Conservation (phyloP, 805 yeast species). For the Kodamaea kakaduensis region DNA sequence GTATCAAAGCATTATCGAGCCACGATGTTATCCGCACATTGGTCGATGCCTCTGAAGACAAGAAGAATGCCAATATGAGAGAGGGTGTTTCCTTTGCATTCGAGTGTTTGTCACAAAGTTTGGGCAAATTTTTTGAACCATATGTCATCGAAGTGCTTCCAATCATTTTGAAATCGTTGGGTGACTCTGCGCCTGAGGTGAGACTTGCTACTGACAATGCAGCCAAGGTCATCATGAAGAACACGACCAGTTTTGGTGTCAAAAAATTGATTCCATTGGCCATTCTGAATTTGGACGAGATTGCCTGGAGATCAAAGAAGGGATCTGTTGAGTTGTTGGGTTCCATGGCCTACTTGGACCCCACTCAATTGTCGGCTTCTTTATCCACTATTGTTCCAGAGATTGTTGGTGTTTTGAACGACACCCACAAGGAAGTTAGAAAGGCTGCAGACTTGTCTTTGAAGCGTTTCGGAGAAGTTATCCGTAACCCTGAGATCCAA, state of each 20-base stretch:
- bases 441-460: conserved; percentile 89
- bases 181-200: conserved; percentile 82
- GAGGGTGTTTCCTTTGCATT: conserved; percentile 87
- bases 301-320: conserved; percentile 93
- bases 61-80: conserved; percentile 65
- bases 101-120: conserved; percentile 73
- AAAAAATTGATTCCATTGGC: conserved; percentile 89
- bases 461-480: conserved; percentile 93
- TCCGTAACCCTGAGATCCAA: conserved; percentile 95
- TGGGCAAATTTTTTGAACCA: conserved; percentile 85
- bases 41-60: conserved; percentile 83
- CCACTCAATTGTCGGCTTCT: conserved; percentile 86
- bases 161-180: conserved; percentile 70
- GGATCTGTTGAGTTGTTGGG: conserved; percentile 96
- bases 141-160: conserved; percentile 89
- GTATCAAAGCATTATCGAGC: conserved; percentile 71
- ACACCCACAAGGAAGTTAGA: conserved; percentile 94
- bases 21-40: conserved; percentile 73
- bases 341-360: conserved; percentile 96
- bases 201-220: conserved; percentile 87
- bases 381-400: conserved; percentile 91
- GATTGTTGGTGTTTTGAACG: conserved; percentile 90
- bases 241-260: conserved; percentile 90
- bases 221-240: conserved; percentile 81
- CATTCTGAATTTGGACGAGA: conserved; percentile 76